These are phyloP conservation scores for Marasmius oreades DNA, from an alignment of 1,284 basidiomycete species.

Conservation along the genomic window DNA sequence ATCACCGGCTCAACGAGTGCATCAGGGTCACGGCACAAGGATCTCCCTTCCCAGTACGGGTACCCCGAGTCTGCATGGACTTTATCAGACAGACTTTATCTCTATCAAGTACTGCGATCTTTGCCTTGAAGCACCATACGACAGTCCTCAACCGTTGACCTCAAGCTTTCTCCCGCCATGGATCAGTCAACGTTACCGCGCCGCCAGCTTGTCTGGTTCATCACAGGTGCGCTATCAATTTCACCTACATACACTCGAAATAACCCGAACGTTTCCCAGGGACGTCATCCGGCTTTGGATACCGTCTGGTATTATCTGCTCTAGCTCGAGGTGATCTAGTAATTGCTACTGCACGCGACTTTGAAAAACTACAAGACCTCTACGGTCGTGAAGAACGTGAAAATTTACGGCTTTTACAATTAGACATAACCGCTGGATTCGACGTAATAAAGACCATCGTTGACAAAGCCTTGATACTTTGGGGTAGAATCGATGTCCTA, in stretches of 20 bases:
- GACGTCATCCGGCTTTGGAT: conserved; percentile 32
- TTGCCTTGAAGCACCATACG: no score
- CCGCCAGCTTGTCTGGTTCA: background rate
- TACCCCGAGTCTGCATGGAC: no score
- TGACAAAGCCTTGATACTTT: conserved; percentile 22
- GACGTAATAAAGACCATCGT: conserved; percentile 20
- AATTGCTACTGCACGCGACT: conserved; percentile 25
- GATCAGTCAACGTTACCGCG: background rate
- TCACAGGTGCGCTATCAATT: background rate
- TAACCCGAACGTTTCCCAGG: conserved; percentile 18
- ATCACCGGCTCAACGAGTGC: no score
- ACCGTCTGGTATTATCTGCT: conserved; percentile 22
- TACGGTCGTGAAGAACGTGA: conserved; percentile 11
- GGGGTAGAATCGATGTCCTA: conserved; percentile 31
- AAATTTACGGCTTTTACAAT: conserved; percentile 5
- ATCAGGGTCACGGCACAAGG: no score
- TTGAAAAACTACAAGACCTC: conserved; percentile 19
- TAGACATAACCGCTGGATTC: conserved; percentile 7
- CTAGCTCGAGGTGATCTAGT: conserved; percentile 30
- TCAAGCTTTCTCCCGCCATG: background rate
- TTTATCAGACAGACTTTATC: no score
- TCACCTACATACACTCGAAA: background rate
- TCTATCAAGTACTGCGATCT: no score
- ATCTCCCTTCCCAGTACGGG: no score
- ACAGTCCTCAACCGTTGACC: no score